A percentile compares a stretch with the other conserved stretches of the same genome.
These are phyloP conservation scores for Colletotrichum sp. DNA, from an alignment of 2,329 filamentous ascomycete genomes.

Conservation along the genomic window DNA sequence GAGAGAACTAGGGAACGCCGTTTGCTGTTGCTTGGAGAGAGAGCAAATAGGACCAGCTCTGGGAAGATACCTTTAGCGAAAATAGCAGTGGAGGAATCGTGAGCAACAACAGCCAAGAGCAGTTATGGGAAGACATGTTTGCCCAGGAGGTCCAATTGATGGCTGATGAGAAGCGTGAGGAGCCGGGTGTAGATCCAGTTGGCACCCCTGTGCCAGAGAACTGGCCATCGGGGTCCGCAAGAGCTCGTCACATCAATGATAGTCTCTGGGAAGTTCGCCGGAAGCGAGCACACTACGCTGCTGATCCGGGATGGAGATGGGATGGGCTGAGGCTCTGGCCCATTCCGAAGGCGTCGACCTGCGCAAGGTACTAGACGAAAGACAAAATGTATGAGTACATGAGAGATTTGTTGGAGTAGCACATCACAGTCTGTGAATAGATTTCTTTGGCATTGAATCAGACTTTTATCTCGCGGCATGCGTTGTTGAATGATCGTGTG, in stretches of 20 bases:
- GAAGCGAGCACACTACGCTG: neutral
- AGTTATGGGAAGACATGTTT: neutral
- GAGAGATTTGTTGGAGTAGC: neutral
- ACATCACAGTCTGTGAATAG: neutral
- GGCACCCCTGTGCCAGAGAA: neutral
- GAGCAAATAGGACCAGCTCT: neutral
- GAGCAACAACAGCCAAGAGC: neutral
- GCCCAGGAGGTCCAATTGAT: neutral
- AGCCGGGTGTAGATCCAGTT: neutral
- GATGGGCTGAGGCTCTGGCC: neutral
- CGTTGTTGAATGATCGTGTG: neutral
- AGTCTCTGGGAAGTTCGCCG: neutral
- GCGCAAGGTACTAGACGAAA: neutral
- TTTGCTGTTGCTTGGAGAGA: neutral
- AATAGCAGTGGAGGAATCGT: neutral
- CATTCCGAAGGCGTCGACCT: neutral
- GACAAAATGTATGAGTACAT: constrained; percentile 3
- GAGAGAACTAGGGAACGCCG: neutral
- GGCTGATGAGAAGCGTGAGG: neutral
- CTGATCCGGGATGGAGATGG: neutral
- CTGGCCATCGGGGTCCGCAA: neutral
- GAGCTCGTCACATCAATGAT: neutral
- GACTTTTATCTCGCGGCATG: neutral
- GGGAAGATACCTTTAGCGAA: neutral
- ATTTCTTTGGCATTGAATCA: neutral